These are phyloP conservation scores for Trametes gibbosa DNA, from an alignment of 768 basidiomycete genomes.

Conservation along the genomic window DNA sequence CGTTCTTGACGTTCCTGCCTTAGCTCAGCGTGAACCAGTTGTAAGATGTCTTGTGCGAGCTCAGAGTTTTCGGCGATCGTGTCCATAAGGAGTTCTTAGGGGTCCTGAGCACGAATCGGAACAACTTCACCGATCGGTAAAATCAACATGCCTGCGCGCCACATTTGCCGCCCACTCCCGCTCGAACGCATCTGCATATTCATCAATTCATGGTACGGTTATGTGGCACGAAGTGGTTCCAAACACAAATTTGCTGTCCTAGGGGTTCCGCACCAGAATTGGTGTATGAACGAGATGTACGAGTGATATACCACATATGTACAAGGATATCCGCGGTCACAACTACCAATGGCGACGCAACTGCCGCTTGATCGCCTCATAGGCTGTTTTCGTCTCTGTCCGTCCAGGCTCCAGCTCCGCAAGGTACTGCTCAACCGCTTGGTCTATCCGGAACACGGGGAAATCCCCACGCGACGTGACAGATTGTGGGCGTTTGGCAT, in stretches of 20 bases:
- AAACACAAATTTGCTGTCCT: too few relatives aligned
- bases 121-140: too few relatives aligned
- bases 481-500: conserved; percentile 72
- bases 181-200: too few relatives aligned
- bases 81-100: conserved; percentile 7
- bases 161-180: too few relatives aligned
- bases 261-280: too few relatives aligned
- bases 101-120: not conserved
- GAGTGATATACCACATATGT: too few relatives aligned
- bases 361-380: conserved; percentile 70
- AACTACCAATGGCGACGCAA: conserved; percentile 68
- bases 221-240: too few relatives aligned
- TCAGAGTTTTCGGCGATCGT: conserved; percentile 3
- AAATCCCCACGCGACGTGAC: conserved; percentile 60
- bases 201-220: too few relatives aligned
- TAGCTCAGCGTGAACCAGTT: conserved; percentile 8
- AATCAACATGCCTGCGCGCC: too few relatives aligned
- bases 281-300: too few relatives aligned
- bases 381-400: conserved; percentile 58
- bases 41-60: conserved; percentile 4
- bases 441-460: conserved; percentile 75
- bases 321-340: too few relatives aligned
- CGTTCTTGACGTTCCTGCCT: conserved; percentile 9
- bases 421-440: conserved; percentile 71
- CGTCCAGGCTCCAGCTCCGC: conserved; percentile 62